Base-by-base conservation (phyloP, 192 early-diverging fungal genomes). In the Backusella sp. region DNA sequence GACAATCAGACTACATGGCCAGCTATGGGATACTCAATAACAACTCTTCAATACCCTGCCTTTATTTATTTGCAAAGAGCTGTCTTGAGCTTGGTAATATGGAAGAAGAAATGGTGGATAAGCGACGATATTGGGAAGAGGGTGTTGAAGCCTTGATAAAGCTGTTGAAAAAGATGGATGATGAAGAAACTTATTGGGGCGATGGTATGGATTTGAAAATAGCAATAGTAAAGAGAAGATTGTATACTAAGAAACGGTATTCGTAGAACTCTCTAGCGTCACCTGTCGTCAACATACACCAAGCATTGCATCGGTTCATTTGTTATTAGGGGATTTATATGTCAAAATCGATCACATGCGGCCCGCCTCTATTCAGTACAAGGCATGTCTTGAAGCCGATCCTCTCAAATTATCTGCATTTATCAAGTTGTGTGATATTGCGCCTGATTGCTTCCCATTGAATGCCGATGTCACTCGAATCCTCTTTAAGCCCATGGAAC, bases 361-460 rank as follows among this genome's bases (percentile, higher is more conserved):
- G 17, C 62, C 79, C 2, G 74, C 79, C 4, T 70, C 74, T 1
- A 71, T 62, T 3, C 68, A 80, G 34, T 68, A 72, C 15, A 46
- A 32, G n/a, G 44, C 62, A 30, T 80, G 69, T 46, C 42, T 80
- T 28, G 42, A 44, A 37, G 32, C 49, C 12, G 65, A 80, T 32
- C 74, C 74, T 36, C 76, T 75, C 49, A 76, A 80, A 35, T 23
- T 80, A 12, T 53, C 79, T 1, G 79, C 74, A 37, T 76, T 68
- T 68, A 72, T 65, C 6, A 75, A 76, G 34, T 34, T 80, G 39
- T 80, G 79, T 36, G 79, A 80, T 14, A 75, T 80, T 76, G 79
- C 74, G 11, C 69, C 78, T 15, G 78, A 79, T 9, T 62, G 56
- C n/a, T 62, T 62, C n/a, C 23, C 56, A 30, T 39, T 28, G 46